Evolutionary conservation across 768 basidiomycete species (phyloP).

Genomic region (Baorangia bicolor): DNA sequence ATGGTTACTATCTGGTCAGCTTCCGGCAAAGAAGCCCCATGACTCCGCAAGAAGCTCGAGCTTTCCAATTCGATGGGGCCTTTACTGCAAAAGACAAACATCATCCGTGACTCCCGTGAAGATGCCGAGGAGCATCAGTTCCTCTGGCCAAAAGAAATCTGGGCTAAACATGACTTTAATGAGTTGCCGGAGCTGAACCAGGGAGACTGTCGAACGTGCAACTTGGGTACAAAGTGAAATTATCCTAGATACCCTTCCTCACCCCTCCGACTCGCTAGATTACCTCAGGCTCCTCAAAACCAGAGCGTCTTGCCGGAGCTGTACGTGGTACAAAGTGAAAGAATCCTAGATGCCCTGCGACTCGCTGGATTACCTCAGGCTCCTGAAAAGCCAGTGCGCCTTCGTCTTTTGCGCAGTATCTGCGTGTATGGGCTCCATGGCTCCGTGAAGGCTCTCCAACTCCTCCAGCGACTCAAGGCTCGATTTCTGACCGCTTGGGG

Average conservation of each 20-base stretch:
- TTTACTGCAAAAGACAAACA: slow-evolving; percentile 96
- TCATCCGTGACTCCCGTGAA: slow-evolving; percentile 93
- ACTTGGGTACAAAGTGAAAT: slow-evolving; percentile 84
- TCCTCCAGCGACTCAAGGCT: too few species aligned
- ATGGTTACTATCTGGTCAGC: slow-evolving; percentile 86
- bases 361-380: slow-evolving; percentile 82
- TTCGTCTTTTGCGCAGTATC: slow-evolving; percentile 98
- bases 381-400: slow-evolving; percentile 86
- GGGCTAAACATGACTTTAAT: slow-evolving; percentile 73
- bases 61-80: slow-evolving; percentile 93
- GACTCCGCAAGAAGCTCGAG: slow-evolving; percentile 77
- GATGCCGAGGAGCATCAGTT: slow-evolving; percentile 80
- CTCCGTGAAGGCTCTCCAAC: too few species aligned
- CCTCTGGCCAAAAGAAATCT: slow-evolving; percentile 96
- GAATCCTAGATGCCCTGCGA: too few species aligned
- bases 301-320: slow-evolving; percentile 95
- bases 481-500: slow-evolving; percentile 70
- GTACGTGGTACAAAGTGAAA: too few species aligned
- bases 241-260: slow-evolving; percentile 83
- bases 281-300: slow-evolving; percentile 82
- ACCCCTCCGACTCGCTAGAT: slow-evolving; percentile 83
- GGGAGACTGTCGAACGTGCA: slow-evolving; percentile 61
- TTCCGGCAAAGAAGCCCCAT: slow-evolving; percentile 75
- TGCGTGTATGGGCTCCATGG: slow-evolving; percentile 92
- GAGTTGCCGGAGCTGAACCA: slow-evolving; percentile 69